Percentiles rank a stretch among this genome's conserved stretches.
These are phyloP conservation scores for Inosperma sp. DNA, from an alignment of 768 basidiomycete genomes.

Conservation along the genomic window DNA sequence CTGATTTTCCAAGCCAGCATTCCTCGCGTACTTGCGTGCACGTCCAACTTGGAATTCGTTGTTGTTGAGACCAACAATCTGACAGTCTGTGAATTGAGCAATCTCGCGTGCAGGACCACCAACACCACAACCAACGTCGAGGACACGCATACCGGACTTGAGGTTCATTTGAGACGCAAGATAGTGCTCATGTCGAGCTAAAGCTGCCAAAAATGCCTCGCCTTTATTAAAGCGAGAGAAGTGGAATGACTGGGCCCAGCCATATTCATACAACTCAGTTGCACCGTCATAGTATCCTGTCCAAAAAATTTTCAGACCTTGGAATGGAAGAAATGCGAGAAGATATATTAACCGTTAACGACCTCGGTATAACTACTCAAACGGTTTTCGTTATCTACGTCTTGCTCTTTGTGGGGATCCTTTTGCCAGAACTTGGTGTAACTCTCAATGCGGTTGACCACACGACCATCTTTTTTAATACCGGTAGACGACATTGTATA, in stretches of 20 bases:
- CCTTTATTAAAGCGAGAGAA: constrained; percentile 97
- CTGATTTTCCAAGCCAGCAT: constrained; percentile 69
- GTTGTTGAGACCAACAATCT: constrained; percentile 88
- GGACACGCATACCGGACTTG: constrained; percentile 87
- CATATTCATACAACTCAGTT: constrained; percentile 93
- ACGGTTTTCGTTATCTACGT: constrained; percentile 64
- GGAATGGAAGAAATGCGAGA: too few relatives aligned
- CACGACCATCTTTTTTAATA: constrained; percentile 48
- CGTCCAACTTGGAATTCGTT: constrained; percentile 91
- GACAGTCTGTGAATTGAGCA: constrained; percentile 80
- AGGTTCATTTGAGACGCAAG: constrained; percentile 83
- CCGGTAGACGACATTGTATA: constrained; percentile 23
- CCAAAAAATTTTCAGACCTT: too few relatives aligned
- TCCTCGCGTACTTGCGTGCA: constrained; percentile 78
- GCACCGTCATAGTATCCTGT: constrained; percentile 98
- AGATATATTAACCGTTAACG: constrained; percentile 67
- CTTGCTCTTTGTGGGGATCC: constrained; percentile 65
- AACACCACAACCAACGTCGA: constrained; percentile 98
- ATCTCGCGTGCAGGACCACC: constrained; percentile 97
- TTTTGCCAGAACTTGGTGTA: constrained; percentile 94
- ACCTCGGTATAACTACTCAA: constrained; percentile 86
- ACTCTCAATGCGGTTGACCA: constrained; percentile 65
- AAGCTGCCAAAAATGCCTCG: constrained; percentile 64
- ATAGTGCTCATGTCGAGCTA: constrained; percentile 97
- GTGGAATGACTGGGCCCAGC: constrained; percentile 84